Evolutionary conservation across 441 rosid species (phyloP).

Genomic region (Eutrema salsugineum): DNA sequence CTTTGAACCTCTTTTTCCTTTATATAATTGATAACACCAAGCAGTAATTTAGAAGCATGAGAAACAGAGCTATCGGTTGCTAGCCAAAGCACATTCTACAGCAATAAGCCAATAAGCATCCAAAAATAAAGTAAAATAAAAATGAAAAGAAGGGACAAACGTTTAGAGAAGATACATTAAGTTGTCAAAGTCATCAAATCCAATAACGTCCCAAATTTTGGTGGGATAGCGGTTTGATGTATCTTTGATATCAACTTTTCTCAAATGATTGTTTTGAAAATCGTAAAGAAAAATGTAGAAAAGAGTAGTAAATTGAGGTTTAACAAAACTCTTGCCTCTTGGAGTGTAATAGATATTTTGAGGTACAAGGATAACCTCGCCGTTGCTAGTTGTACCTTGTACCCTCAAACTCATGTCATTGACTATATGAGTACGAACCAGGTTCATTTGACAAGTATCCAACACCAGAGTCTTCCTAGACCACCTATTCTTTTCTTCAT

Average conservation of each 20-base stretch:
- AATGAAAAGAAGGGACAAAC: neutral
- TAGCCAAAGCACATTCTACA: too few species aligned
- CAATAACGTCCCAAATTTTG: neutral
- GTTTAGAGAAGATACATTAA: neutral
- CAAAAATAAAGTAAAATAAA: neutral
- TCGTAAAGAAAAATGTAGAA: neutral
- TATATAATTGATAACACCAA: too few species aligned
- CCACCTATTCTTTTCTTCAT: neutral
- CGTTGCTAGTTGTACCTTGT: neutral
- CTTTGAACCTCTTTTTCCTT: too few species aligned
- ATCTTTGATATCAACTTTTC: neutral
- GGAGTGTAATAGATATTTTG: neutral
- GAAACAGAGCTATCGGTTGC: too few species aligned
- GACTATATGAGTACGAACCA: neutral
- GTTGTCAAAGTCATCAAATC: neutral
- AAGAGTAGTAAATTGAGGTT: neutral
- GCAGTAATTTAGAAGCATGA: too few species aligned
- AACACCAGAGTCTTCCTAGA: neutral
- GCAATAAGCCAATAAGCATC: neutral
- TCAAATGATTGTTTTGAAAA: neutral
- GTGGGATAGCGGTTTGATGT: neutral
- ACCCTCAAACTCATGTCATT: neutral
- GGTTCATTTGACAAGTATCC: neutral
- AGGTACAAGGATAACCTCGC: neutral
- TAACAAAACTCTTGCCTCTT: neutral